Evolutionary conservation across 495 filamentous ascomycete species (phyloP).

Genomic region (Parathielavia appendiculata): DNA sequence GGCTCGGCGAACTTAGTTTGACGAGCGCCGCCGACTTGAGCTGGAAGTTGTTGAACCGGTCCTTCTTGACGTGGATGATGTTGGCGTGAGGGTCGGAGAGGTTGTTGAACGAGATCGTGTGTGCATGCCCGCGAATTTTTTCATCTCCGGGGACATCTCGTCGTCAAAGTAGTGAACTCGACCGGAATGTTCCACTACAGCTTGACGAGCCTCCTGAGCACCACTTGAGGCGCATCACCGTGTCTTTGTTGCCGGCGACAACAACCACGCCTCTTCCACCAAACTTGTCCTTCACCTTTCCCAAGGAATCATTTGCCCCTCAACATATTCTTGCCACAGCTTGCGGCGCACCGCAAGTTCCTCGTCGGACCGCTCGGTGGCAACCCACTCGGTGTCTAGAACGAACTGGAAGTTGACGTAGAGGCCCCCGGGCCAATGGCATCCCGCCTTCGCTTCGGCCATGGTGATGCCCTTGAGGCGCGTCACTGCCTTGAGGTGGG

Average conservation of each 20-base stretch:
- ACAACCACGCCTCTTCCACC: conserved; percentile 29
- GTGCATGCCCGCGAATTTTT: conserved; percentile 18
- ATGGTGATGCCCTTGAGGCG: conserved; percentile 18
- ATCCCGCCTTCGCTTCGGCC: conserved; percentile 20
- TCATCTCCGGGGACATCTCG: conserved; percentile 18
- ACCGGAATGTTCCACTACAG: conserved; percentile 23
- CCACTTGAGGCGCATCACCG: conserved; percentile 23
- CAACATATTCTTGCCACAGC: conserved; percentile 24
- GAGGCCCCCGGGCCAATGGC: conserved; percentile 19
- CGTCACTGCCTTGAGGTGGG: conserved; percentile 23
- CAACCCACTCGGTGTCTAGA: conserved; percentile 20
- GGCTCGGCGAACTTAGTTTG: conserved; percentile 13
- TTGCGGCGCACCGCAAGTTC: conserved; percentile 21
- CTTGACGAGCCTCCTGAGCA: conserved; percentile 21
- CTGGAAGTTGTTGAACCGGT: conserved; percentile 26
- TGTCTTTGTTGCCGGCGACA: conserved; percentile 25
- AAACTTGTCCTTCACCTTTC: conserved; percentile 21
- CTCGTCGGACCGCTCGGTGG: conserved; percentile 16
- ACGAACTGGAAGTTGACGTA: conserved; percentile 25
- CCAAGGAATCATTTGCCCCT: conserved; percentile 17
- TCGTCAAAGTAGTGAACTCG: conserved; percentile 31
- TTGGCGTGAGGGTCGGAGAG: conserved; percentile 21
- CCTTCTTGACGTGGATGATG: conserved; percentile 23
- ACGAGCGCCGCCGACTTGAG: conserved; percentile 16
- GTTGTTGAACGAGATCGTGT: conserved; percentile 27